A percentile compares a stretch with the other conserved stretches of the same genome.
Conservation (phyloP, 2,329 filamentous ascomycete genomes). For the Cyphellophora attinorum region DNA sequence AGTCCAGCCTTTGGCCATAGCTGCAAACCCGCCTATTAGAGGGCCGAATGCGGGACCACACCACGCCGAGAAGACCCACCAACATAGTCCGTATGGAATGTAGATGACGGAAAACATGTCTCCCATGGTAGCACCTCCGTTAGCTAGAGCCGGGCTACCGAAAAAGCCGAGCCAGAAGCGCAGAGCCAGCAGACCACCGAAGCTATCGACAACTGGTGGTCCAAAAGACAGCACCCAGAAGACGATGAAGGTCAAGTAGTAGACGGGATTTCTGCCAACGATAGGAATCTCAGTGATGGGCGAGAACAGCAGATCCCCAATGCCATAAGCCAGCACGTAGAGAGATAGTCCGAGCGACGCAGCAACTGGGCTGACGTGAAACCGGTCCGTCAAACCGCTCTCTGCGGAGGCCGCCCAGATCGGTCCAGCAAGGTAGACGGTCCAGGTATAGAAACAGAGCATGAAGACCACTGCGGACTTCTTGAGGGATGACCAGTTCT, state of each 20-base stretch:
- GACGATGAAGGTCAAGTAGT: constrained; percentile 57
- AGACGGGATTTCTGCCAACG: constrained; percentile 59
- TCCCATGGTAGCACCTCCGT: constrained; percentile 37
- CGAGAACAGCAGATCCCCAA: constrained; percentile 47
- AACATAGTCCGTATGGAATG: constrained; percentile 49
- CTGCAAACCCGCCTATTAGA: constrained; percentile 51
- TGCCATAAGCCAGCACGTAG: constrained; percentile 36
- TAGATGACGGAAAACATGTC: constrained; percentile 26
- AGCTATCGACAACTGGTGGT: constrained; percentile 53
- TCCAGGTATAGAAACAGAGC: constrained; percentile 26
- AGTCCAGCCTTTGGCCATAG: constrained; percentile 49
- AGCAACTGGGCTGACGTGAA: constrained; percentile 21
- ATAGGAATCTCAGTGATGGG: constrained; percentile 58
- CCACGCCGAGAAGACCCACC: constrained; percentile 42
- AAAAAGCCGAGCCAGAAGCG: constrained; percentile 59
- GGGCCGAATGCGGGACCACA: constrained; percentile 25
- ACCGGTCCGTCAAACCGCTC: constrained; percentile 19
- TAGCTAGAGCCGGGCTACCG: constrained; percentile 56
- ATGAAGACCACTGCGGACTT: constrained; percentile 18
- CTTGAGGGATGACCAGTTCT: constrained; percentile 24
- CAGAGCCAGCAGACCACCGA: constrained; percentile 53
- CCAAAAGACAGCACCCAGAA: constrained; percentile 62
- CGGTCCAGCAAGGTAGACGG: constrained; percentile 26
- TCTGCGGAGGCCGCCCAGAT: constrained; percentile 23
- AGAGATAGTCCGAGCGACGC: constrained; percentile 25